A percentile compares a stretch with the other conserved stretches of the same genome.
phyloP scores from a whole-genome alignment of 257 asterid species.

The Marsdenia floribunda region DNA sequence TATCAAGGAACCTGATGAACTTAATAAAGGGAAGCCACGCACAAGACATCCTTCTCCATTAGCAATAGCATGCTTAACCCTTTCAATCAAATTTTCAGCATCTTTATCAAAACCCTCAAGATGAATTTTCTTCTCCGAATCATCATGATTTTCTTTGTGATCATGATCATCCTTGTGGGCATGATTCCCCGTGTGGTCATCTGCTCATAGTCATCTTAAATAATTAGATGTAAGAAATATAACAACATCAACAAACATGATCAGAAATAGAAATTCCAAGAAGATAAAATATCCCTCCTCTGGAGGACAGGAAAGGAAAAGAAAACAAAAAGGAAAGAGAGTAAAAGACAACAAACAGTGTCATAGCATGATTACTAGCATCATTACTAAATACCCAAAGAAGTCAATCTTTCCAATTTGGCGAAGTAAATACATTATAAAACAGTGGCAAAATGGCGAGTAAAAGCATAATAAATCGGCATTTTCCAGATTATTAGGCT shows the following conservation, averaged over 20 bases:
- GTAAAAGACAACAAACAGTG: too few species aligned
- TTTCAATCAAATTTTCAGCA: constrained; percentile 70
- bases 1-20: constrained; percentile 14
- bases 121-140: constrained; percentile 51
- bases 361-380: background rate
- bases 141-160: constrained; percentile 65
- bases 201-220: constrained; percentile 34
- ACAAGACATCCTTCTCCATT: constrained; percentile 96
- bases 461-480: background rate
- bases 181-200: constrained; percentile 59
- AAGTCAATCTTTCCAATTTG: background rate
- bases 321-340: background rate
- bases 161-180: constrained; percentile 53
- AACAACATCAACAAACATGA: background rate
- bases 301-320: background rate
- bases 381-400: background rate
- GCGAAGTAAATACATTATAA: background rate
- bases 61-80: constrained; percentile 83
- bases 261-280: background rate
- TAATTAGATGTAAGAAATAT: background rate
- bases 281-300: background rate
- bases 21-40: constrained; percentile 20
- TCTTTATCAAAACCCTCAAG: constrained; percentile 71
- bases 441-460: background rate
- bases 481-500: background rate